These are phyloP conservation scores for Phytophthora kernoviae DNA, from an alignment of 352 stramenopile species.

Conservation along the genomic window DNA sequence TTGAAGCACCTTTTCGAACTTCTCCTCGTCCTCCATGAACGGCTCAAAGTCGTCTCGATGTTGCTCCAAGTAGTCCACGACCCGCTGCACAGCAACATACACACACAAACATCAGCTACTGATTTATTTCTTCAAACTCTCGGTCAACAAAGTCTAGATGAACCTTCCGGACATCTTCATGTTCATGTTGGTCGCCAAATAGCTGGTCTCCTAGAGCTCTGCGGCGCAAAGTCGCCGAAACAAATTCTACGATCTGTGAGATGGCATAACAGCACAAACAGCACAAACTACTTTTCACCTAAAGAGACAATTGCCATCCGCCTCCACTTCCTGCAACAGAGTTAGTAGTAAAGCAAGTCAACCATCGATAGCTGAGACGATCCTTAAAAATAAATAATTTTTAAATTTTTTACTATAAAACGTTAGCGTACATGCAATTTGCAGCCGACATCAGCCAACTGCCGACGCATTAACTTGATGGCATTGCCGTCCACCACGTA, in stretches of 20 bases:
- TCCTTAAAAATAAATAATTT: neutral
- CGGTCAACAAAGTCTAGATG: neutral
- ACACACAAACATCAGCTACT: neutral
- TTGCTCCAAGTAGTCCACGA: conserved; percentile 74
- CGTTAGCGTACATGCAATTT: conserved; percentile 50
- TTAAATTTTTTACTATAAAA: neutral
- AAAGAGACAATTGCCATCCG: conserved; percentile 87
- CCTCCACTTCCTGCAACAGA: conserved; percentile 77
- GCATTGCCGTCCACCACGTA: conserved; percentile 52
- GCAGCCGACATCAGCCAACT: conserved; percentile 60
- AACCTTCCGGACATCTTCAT: conserved; percentile 71
- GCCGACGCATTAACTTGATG: conserved; percentile 59
- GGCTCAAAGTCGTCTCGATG: conserved; percentile 81
- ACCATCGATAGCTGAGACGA: conserved; percentile 1
- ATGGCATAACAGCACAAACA: neutral
- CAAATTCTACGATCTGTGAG: conserved; percentile 13
- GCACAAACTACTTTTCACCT: conserved; percentile 36
- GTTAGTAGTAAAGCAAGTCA: too few relatives aligned
- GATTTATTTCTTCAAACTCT: neutral
- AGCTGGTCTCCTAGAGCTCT: conserved; percentile 78
- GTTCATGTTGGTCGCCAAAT: conserved; percentile 71
- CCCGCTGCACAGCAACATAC: conserved; percentile 38
- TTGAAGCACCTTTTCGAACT: conserved; percentile 84
- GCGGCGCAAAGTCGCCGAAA: conserved; percentile 3
- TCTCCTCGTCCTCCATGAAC: conserved; percentile 90